Percentiles rank a stretch among this genome's conserved stretches.
These are phyloP conservation scores for Globisporangium parvum DNA, from an alignment of 352 stramenopile genomes.

Conservation along the genomic window DNA sequence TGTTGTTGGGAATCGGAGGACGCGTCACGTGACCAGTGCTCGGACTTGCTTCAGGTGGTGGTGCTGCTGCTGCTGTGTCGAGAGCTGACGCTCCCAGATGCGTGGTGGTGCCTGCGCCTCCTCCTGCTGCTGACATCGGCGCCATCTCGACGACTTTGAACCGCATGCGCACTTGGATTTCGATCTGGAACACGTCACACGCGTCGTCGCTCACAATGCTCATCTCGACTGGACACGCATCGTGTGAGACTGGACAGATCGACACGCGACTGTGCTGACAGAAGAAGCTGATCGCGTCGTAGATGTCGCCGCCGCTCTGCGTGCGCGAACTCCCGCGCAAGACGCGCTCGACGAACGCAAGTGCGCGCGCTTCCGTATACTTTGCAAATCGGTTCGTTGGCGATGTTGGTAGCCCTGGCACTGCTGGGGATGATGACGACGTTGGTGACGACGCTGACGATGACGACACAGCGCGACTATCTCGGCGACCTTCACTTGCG, in stretches of 20 bases:
- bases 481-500: not conserved
- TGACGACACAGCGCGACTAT: not conserved
- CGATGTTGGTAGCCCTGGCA: constrained; percentile 13
- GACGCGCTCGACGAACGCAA: constrained; percentile 69
- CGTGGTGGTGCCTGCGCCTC: too few relatives aligned
- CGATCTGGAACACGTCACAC: constrained; percentile 31
- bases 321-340: constrained; percentile 62
- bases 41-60: not conserved
- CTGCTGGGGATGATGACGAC: not conserved
- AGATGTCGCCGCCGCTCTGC: constrained; percentile 76
- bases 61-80: not conserved
- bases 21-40: too few relatives aligned
- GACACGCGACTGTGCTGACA: constrained; percentile 51
- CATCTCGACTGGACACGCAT: constrained; percentile 52
- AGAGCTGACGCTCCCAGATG: too few relatives aligned
- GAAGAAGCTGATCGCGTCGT: constrained; percentile 73
- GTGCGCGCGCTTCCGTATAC: constrained; percentile 39
- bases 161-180: constrained; percentile 64
- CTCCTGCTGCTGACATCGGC: constrained; percentile 8
- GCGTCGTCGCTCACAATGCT: constrained; percentile 23
- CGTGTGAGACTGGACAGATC: constrained; percentile 64
- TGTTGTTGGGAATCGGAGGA: not conserved
- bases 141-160: constrained; percentile 67
- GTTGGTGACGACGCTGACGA: constrained; percentile 3
- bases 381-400: constrained; percentile 29